Evolutionary conservation across 148 eudicot genomes (phyloP).

Genomic region (Drosera capensis): DNA sequence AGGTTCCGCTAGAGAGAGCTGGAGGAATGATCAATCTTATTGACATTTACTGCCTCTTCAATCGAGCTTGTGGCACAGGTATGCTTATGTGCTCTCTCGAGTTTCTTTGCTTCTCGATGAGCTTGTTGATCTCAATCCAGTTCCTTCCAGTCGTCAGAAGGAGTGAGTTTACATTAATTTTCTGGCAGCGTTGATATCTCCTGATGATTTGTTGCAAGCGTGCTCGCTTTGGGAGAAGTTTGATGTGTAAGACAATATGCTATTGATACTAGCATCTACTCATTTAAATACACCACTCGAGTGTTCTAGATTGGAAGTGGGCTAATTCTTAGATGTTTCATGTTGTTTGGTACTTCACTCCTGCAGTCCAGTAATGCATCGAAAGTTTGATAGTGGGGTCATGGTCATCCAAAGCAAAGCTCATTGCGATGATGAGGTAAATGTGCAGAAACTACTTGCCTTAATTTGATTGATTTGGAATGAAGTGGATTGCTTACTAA

Average conservation of each 20-base stretch:
- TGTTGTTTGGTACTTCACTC: constrained; percentile 8
- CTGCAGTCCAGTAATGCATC: constrained; percentile 75
- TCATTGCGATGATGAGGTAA: constrained; percentile 89
- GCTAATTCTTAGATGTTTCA: background rate
- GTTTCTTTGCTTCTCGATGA: background rate
- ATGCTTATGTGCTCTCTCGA: constrained; percentile 1
- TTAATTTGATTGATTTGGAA: background rate
- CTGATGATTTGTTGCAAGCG: constrained; percentile 88
- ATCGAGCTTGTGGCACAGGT: constrained; percentile 99
- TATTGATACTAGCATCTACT: background rate
- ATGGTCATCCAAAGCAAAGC: constrained; percentile 83
- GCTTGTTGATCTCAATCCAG: background rate
- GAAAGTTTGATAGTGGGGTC: constrained; percentile 94
- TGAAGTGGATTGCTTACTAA: background rate
- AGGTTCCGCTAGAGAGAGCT: constrained; percentile 83
- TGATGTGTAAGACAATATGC: constrained; percentile 53
- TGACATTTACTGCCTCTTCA: constrained; percentile 84
- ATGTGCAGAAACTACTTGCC: background rate
- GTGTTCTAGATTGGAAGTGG: background rate
- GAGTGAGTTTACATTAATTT: background rate
- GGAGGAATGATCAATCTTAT: constrained; percentile 92
- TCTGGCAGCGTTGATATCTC: constrained; percentile 72
- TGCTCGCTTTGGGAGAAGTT: constrained; percentile 92
- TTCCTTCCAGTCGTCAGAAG: background rate
- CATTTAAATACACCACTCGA: background rate